These are phyloP conservation scores for Coniochaeta pulveracea DNA, from an alignment of 2,329 filamentous ascomycete species.

Conservation along the genomic window DNA sequence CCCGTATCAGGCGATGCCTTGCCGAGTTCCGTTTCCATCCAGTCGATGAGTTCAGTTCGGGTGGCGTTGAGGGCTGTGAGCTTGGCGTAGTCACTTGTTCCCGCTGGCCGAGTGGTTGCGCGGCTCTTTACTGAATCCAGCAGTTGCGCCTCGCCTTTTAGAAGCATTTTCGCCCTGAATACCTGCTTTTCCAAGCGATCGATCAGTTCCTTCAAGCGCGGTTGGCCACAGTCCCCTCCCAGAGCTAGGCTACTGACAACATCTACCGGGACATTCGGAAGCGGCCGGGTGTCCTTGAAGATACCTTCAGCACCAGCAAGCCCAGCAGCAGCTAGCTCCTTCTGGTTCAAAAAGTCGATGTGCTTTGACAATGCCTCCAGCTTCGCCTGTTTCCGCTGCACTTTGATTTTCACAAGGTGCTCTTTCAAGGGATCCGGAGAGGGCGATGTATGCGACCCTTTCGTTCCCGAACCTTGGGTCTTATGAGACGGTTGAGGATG, in stretches of 20 bases:
- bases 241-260: slow-evolving; percentile 37
- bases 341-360: slow-evolving; percentile 36
- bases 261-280: slow-evolving; percentile 40
- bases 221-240: slow-evolving; percentile 23
- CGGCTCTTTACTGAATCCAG: slow-evolving; percentile 34
- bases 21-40: slow-evolving; percentile 52
- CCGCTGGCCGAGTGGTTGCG: slow-evolving; percentile 22
- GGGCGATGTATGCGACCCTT: slow-evolving; percentile 10
- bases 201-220: slow-evolving; percentile 34
- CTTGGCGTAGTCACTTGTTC: slow-evolving; percentile 25
- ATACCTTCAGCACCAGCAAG: slow-evolving; percentile 38
- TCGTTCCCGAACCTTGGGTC: too few relatives aligned
- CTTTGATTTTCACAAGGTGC: slow-evolving; percentile 37
- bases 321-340: slow-evolving; percentile 36
- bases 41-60: slow-evolving; percentile 48
- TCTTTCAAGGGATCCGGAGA: slow-evolving; percentile 26
- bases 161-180: slow-evolving; percentile 43
- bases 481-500: too few relatives aligned
- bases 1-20: slow-evolving; percentile 32
- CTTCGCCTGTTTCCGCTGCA: slow-evolving; percentile 39
- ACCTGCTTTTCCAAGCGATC: slow-evolving; percentile 46
- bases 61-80: slow-evolving; percentile 43
- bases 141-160: slow-evolving; percentile 44
- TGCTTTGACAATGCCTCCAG: slow-evolving; percentile 38
- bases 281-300: slow-evolving; percentile 28